These are phyloP conservation scores for Kodamaea neixiangensis DNA, from an alignment of 805 yeast species.

Conservation along the genomic window DNA sequence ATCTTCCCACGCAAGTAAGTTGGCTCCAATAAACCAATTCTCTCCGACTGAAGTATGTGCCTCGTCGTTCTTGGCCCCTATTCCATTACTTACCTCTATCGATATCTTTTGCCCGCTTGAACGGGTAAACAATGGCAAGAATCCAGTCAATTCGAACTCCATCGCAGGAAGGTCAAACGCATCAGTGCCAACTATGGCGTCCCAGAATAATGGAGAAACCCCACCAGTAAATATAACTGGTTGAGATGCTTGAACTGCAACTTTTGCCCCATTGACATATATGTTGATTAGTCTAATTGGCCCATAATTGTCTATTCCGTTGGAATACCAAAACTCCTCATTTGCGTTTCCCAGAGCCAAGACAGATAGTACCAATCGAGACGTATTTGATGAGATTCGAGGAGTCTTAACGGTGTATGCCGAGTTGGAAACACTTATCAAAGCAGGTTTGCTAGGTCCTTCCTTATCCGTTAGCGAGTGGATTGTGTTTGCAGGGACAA, in stretches of 20 bases:
- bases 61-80: constrained; percentile 32
- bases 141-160: constrained; percentile 68
- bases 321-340: constrained; percentile 85
- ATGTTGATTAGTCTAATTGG: constrained; percentile 70
- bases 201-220: constrained; percentile 77
- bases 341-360: constrained; percentile 73
- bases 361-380: constrained; percentile 58
- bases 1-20: constrained; percentile 56
- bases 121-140: constrained; percentile 67
- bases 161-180: constrained; percentile 76
- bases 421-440: constrained; percentile 32
- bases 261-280: constrained; percentile 56
- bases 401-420: constrained; percentile 45
- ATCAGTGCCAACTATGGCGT: constrained; percentile 70
- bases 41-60: constrained; percentile 36
- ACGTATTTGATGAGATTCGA: constrained; percentile 52
- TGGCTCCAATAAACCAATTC: constrained; percentile 65
- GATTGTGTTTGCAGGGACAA: constrained; percentile 38
- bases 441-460: not conserved
- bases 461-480: constrained; percentile 32
- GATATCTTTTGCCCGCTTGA: constrained; percentile 26
- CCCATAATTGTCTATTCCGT: constrained; percentile 62
- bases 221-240: constrained; percentile 84
- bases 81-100: constrained; percentile 56
- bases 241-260: constrained; percentile 65